These are phyloP conservation scores for Colletotrichum brevisporum DNA, from an alignment of 2,329 filamentous ascomycete genomes.

Conservation along the genomic window DNA sequence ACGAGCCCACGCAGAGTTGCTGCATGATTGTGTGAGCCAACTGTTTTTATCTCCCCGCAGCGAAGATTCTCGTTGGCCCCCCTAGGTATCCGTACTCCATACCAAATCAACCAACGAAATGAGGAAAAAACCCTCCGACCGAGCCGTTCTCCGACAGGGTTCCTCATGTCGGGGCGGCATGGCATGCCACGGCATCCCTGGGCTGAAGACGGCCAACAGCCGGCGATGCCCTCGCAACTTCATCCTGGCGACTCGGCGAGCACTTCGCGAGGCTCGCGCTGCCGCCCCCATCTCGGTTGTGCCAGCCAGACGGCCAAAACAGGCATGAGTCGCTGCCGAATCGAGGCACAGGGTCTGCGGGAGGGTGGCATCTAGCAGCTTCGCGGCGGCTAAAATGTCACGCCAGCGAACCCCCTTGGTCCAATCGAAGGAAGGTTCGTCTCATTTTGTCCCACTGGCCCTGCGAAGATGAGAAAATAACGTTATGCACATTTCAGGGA, in stretches of 20 bases:
- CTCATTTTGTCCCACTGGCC: constrained; percentile 13
- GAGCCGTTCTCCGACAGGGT: no score
- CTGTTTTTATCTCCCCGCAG: no score
- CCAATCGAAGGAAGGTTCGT: constrained; percentile 8
- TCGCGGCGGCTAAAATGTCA: constrained; percentile 7
- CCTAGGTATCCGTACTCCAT: no score
- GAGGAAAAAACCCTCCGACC: no score
- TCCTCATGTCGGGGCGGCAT: no score
- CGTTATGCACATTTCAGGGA: constrained; percentile 22
- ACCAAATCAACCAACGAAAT: no score
- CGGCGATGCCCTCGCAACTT: neutral
- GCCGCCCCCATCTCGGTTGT: neutral
- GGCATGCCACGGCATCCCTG: neutral
- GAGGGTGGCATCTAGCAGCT: constrained; percentile 14
- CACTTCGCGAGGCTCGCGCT: no score
- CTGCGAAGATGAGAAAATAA: constrained; percentile 11
- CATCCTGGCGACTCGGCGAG: neutral
- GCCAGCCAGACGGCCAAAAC: neutral
- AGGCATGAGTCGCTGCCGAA: neutral
- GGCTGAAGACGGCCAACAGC: neutral
- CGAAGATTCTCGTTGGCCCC: no score
- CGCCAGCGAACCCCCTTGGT: neutral
- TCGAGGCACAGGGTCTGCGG: neutral
- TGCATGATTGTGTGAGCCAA: no score
- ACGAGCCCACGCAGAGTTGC: no score